Base-by-base conservation (phyloP, 2,329 filamentous ascomycete genomes). In the Arachnomyces sp. region DNA sequence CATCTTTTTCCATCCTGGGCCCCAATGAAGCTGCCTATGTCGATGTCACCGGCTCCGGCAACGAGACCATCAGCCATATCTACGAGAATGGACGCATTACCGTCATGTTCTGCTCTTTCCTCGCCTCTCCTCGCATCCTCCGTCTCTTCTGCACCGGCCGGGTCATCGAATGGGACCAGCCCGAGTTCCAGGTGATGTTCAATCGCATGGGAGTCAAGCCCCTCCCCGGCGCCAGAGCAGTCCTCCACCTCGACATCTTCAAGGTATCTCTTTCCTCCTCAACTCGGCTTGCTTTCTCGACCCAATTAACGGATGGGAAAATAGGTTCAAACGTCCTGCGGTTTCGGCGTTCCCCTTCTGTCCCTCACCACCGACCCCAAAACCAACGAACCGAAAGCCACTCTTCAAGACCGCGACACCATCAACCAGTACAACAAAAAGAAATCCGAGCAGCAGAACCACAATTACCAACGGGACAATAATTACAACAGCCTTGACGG, bases 71-170 rank as follows among this genome's bases (percentile, higher is more conserved):
- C 44, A 71, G 77, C 3, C 84, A 89, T 53, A 62, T 86, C 8
- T 80, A 86, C 56, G 84, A 90, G 54, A 89, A 89, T 52, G 82
- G 80, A 21, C 75, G 85, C 12, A 73, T 84, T 13, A 86, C 82
- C 4, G 64, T 89, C 54, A 80, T 87, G 72, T 86, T 88, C 63
- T 82, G 75, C 57, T 79, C 75, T 15, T 84, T 83, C 47, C 75
- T 73, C 1, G 49, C 65, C 3, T 55, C 65, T 0, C 80, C 81
- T 12, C 68, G 77, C 40, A 84, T 85, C 52, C 56, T 83, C 57
- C 67, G 81, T 4, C 67, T 83, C 36, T 84, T 81, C 56, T 82
- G 80, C 55, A 68, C 53, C 7, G 75, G 74, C 3, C 59, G 55
- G 4, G 73, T 84, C 6, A 62, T 84, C 3, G 80, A 85, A 58